phyloP scores from a whole-genome alignment of 2,329 filamentous ascomycete species.

The Diaporthe ampelina region DNA sequence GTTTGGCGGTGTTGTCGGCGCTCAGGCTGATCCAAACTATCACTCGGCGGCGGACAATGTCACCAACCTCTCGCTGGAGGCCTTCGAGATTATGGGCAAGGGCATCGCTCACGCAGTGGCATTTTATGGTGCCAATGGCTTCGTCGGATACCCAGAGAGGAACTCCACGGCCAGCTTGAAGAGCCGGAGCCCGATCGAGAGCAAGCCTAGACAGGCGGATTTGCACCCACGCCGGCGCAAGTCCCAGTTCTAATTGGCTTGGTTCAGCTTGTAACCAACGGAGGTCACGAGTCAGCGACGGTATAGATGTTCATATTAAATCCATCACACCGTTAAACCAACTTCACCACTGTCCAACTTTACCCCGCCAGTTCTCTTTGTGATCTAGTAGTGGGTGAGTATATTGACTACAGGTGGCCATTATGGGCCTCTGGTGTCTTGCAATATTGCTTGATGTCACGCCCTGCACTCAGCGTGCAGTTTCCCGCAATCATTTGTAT shows the following conservation, averaged over 20 bases:
- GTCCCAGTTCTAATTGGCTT: conserved; percentile 11
- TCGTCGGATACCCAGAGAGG: conserved; percentile 18
- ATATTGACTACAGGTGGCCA: no score
- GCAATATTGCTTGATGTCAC: no score
- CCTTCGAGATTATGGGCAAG: conserved; percentile 28
- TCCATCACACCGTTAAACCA: not conserved
- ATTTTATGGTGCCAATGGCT: conserved; percentile 28
- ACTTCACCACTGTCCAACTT: no score
- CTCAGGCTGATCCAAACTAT: conserved; percentile 15
- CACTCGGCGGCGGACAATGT: conserved; percentile 19
- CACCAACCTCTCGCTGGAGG: conserved; percentile 13
- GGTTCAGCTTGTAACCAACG: not conserved
- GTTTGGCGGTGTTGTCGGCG: conserved; percentile 24
- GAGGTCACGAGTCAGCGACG: no score
- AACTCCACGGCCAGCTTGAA: conserved; percentile 14
- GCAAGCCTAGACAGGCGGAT: conserved; percentile 20
- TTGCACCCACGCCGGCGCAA: conserved; percentile 14
- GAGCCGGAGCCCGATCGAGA: not conserved
- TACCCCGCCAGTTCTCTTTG: not conserved
- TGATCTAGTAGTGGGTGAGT: no score
- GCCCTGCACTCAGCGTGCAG: no score
- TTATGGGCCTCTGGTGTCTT: no score
- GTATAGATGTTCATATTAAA: no score
- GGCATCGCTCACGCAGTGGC: conserved; percentile 24
- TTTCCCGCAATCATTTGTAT: no score